Evolutionary conservation across 2,329 filamentous ascomycete genomes (phyloP), one percentile per base, ranked within the genome.

Genomic region (Phoma sp.): DNA sequence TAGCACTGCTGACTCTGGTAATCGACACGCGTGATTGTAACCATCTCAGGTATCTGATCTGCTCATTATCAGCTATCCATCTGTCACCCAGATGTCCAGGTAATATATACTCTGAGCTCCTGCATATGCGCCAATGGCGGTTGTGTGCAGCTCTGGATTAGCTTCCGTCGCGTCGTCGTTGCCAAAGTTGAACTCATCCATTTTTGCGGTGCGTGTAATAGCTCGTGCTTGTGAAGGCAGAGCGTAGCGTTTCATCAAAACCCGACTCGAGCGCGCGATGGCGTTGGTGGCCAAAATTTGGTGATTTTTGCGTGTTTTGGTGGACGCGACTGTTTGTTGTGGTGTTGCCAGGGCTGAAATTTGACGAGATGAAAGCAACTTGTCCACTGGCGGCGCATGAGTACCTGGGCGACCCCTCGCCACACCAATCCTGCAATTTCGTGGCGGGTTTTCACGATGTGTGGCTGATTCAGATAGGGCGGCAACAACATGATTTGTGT

Each of bases 291-390:
- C 18, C 29, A 42, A 29, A 37, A 32, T 4, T 3, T 32, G 26
- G 25, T 42, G 21, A 1, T 33, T n/a, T 30, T 20, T n/a, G 20
- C 5, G 28, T 42, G 30, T 47, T 53, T 21, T 37, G 25, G 12
- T 53, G 37, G 40, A 17, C 4, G 23, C 12, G 14, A 14, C 15
- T 38, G 37, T 40, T 55, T 40, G 28, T 49, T 45, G 12, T 33
- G 30, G 20, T 33, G 56, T 58, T 59, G 59, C 55, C 25, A 57
- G 34, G 52, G 52, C 40, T 34, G 42, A 55, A n/a, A 12, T 45
- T 30, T 47, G 38, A 50, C 39, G 50, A 58, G 56, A 61, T 25
- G 57, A 50, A 58, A 57, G 46, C 39, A 7, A 38, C 42, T 48
- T 42, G 28, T 47, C 53, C 12, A 43, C 12, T 20, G 49, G 36